Conservation (phyloP, 2,329 filamentous ascomycete genomes). For the Conoideocrella luteorostrata region DNA sequence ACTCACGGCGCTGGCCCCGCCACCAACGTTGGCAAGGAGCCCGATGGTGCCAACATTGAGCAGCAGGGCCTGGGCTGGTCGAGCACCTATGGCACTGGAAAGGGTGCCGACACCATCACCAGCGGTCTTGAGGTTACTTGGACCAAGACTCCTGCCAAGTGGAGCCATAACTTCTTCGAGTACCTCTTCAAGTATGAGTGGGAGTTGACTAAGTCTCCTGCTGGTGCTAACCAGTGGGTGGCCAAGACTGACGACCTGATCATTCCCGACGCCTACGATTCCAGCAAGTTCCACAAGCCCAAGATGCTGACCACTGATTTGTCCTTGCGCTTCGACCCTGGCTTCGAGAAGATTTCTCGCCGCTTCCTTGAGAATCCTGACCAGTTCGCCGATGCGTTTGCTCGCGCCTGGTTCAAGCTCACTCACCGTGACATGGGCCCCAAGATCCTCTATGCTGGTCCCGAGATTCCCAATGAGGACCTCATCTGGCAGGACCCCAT, state of each 20-base stretch:
- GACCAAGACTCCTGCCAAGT: constrained; percentile 70
- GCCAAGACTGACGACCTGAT: constrained; percentile 61
- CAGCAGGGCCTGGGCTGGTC: constrained; percentile 67
- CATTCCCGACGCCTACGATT: constrained; percentile 66
- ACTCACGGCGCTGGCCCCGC: constrained; percentile 65
- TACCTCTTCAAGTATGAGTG: constrained; percentile 75
- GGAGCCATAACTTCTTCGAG: constrained; percentile 68
- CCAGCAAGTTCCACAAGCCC: constrained; percentile 66
- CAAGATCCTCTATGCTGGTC: constrained; percentile 62
- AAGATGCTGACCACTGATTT: constrained; percentile 73
- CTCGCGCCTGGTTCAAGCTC: constrained; percentile 77
- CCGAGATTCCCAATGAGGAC: constrained; percentile 64
- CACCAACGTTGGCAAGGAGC: constrained; percentile 61
- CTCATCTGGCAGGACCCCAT: constrained; percentile 72
- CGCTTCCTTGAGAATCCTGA: constrained; percentile 63
- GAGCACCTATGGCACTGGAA: constrained; percentile 58
- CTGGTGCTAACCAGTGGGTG: constrained; percentile 70
- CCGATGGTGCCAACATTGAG: constrained; percentile 57
- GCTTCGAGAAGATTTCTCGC: constrained; percentile 69
- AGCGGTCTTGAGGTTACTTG: constrained; percentile 73
- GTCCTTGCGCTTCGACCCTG: constrained; percentile 63
- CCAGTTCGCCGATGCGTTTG: constrained; percentile 62
- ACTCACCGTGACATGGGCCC: constrained; percentile 76
- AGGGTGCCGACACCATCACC: constrained; percentile 68
- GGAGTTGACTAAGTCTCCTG: constrained; percentile 69